Evolutionary conservation across 352 stramenopile species (phyloP), one percentile per base, ranked within the genome.

Genomic region (Phytophthora chlamydospora): DNA sequence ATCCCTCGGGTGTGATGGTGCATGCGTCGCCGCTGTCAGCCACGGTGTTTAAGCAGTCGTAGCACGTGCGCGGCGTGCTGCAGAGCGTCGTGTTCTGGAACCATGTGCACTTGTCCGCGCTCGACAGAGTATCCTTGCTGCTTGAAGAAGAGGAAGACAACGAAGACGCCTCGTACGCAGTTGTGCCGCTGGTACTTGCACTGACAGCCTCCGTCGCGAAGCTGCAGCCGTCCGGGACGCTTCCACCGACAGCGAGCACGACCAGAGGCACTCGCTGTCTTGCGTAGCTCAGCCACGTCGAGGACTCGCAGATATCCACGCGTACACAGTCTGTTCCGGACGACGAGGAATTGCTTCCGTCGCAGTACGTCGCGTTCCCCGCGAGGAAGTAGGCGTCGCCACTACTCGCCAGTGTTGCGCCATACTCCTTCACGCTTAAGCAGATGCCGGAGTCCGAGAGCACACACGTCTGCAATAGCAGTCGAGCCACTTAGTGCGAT

Each of bases 91-190:
- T 53, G 34, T 61, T 72, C 32, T 58, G 57, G 34, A 71, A 58
- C 73, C 73, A 82, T 35, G 66, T 71, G 59, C 73, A 82, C 41
- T 50, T 56, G 48, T 82, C 71, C 29, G 76, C 62, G 52, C 49
- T 69, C 4, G 51, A 44, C 7, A 58, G 9, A n/a, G 60, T 66
- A 36, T 86, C 34, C 14, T 59, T 53, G 47, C 45, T 54, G 40
- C n/a, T 29, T 14, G 48, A 61, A 32, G 51, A 60, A 21, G 33
- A 8, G n/a, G 41, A 14, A 4, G 39, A 50, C 13, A 24, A 40
- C 41, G 46, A 39, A 7, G 29, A 11, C 19, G 34, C 13, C 24
- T 47, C 40, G 12, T 38, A 11, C 2, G 42, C 49, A 11, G 35
- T 14, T 6, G 19, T 32, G 54, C 45, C 52, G 24, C 21, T 38